phyloP scores from a whole-genome alignment of 2,329 filamentous ascomycete genomes.

The Akanthomyces dipterigenus region DNA sequence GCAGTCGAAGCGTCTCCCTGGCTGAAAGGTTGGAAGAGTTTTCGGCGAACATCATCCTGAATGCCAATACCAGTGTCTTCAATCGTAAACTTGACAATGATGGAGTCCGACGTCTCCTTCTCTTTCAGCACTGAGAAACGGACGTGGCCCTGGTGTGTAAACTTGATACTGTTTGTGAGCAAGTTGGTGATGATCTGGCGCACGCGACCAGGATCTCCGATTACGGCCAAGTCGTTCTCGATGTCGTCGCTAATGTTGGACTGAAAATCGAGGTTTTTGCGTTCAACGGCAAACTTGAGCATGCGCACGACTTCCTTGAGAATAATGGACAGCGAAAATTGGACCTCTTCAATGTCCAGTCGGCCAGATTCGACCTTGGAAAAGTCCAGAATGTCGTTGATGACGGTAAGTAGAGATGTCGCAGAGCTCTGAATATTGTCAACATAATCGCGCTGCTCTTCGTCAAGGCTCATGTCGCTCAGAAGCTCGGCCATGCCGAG shows the following conservation, averaged over 20 bases:
- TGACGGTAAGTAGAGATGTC: conserved; percentile 76
- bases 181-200: conserved; percentile 79
- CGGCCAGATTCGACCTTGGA: conserved; percentile 77
- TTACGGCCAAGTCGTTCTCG: conserved; percentile 64
- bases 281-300: conserved; percentile 76
- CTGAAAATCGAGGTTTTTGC: conserved; percentile 69
- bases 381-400: conserved; percentile 87
- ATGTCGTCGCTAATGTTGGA: conserved; percentile 58
- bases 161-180: conserved; percentile 71
- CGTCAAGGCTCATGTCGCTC: conserved; percentile 57
- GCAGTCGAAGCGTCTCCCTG: conserved; percentile 78
- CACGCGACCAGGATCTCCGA: conserved; percentile 78
- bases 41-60: conserved; percentile 65
- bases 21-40: conserved; percentile 72
- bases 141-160: conserved; percentile 62
- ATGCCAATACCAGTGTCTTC: conserved; percentile 79
- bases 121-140: conserved; percentile 59
- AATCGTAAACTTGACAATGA: conserved; percentile 64
- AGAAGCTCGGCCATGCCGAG: conserved; percentile 74
- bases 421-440: conserved; percentile 75
- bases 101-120: conserved; percentile 55
- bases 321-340: conserved; percentile 67
- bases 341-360: conserved; percentile 72
- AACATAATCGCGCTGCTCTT: conserved; percentile 68
- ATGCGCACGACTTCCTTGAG: conserved; percentile 78